phyloP scores from a whole-genome alignment of 1,139 yeast species.

The Blastobotrys ciferrii region DNA sequence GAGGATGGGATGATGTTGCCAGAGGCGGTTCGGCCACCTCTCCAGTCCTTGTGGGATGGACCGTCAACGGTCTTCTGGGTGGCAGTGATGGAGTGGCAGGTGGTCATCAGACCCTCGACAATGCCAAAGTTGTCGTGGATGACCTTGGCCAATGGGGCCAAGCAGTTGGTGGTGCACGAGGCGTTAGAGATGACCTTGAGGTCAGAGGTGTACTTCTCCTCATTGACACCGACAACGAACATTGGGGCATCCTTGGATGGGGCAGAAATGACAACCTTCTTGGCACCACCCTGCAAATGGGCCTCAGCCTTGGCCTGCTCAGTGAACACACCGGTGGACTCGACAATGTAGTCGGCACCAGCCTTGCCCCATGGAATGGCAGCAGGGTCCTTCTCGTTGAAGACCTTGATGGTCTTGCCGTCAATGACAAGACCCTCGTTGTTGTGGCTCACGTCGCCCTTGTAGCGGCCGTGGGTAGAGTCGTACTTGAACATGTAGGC shows the following conservation, averaged over 20 bases:
- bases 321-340: constrained; percentile 90
- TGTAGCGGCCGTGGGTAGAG: constrained; percentile 77
- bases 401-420: constrained; percentile 66
- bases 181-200: constrained; percentile 76
- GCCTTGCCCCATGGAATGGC: constrained; percentile 77
- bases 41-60: constrained; percentile 92
- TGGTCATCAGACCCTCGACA: constrained; percentile 87
- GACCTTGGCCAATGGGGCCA: constrained; percentile 86
- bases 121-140: constrained; percentile 76
- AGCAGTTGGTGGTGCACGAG: constrained; percentile 88
- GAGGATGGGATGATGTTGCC: constrained; percentile 89
- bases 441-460: constrained; percentile 62
- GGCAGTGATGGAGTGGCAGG: constrained; percentile 88
- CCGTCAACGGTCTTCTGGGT: constrained; percentile 91
- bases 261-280: constrained; percentile 85
- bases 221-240: constrained; percentile 84
- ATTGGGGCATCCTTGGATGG: constrained; percentile 87
- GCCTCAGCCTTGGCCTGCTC: constrained; percentile 71
- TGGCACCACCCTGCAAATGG: constrained; percentile 84
- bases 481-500: constrained; percentile 88
- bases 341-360: constrained; percentile 78
- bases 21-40: constrained; percentile 91
- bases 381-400: constrained; percentile 77
- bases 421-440: constrained; percentile 60
- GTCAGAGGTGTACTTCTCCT: constrained; percentile 67